Evolutionary conservation across 1,284 basidiomycete genomes (phyloP), one percentile per base, ranked within the genome.

Genomic region (Papiliotrema nemorosa): DNA sequence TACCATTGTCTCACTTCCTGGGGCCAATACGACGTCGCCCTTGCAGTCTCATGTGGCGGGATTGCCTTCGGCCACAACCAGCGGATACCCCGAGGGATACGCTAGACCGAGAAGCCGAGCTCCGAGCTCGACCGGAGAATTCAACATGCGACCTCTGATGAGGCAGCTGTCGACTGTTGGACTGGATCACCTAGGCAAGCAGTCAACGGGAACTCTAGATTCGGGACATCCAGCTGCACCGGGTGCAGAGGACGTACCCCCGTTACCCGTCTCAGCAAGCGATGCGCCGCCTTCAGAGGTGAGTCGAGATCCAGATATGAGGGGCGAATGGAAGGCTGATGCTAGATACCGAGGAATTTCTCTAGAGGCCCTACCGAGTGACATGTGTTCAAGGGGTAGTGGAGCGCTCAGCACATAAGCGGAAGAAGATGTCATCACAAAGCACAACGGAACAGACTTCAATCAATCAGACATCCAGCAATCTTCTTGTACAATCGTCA

Each of bases 261-360:
- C 60, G 18, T 63, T 66, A 50, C 51, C 48, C 12, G 58, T 63
- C 33, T 53, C 56, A 26, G 57, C 59, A 18, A 58, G 58, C 37
- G 60, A 62, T 54, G 60, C 55, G 24, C 58, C 58, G 21, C 48
- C 58, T 12, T 47, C 42, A 22, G 55, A 55, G 49, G 58, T 58
- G 43, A 49, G 58, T 55, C 24, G 13, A 13, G 27, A 6, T 6
- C 21, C 14, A 16, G 29, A 5, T 16, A 18, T 3, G 25, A 22
- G 20, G 33, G 22, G 4, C 5, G 43, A 3, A 18, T 34, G 12
- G 16, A 9, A 14, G 22, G 26, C 25, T 38, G 34, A 33, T 42
- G 12, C 29, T 22, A 45, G 43, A 16, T 45, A 10, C 43, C 43
- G 4, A 20, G 6, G 20, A 31, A 29, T 24, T 53, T 25, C 20